Evolutionary conservation across 225 moss, liverwort and hornwort species (phyloP).

Genomic region (Marchantia paleacea): DNA sequence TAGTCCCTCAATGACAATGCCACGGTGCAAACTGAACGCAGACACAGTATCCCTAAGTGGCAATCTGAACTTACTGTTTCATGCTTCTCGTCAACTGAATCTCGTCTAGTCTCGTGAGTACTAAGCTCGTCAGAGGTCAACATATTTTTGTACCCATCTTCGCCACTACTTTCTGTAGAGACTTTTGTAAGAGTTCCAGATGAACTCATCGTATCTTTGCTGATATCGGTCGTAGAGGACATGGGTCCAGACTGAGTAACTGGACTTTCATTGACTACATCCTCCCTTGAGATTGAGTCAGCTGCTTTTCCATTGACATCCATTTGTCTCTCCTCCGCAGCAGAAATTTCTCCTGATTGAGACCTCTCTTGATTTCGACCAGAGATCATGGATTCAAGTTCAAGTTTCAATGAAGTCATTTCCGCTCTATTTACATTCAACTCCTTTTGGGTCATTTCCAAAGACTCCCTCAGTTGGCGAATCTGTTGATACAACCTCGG

Average conservation of each 20-base stretch:
- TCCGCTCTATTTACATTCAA: constrained; percentile 77
- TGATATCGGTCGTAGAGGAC: constrained; percentile 1
- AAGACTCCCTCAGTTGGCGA: constrained; percentile 65
- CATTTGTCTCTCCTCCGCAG: constrained; percentile 33
- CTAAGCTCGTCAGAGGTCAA: constrained; percentile 34
- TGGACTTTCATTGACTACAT: constrained; percentile 12
- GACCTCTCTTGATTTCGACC: constrained; percentile 35
- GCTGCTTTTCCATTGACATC: constrained; percentile 17
- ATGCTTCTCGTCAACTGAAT: constrained; percentile 22
- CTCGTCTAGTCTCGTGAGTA: constrained; percentile 22
- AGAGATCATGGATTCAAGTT: constrained; percentile 68
- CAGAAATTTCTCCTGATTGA: constrained; percentile 24
- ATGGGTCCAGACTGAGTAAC: constrained; percentile 23
- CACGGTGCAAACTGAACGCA: neutral
- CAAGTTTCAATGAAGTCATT: constrained; percentile 78
- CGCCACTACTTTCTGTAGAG: neutral
- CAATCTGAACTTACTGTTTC: constrained; percentile 8
- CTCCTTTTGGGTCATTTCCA: constrained; percentile 52
- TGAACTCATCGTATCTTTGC: constrained; percentile 7
- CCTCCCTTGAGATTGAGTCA: neutral
- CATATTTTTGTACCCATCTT: constrained; percentile 34
- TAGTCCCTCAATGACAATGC: neutral
- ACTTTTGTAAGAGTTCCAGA: constrained; percentile 13
- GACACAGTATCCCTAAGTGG: neutral
- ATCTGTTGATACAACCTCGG: constrained; percentile 22